Evolutionary conservation across 306 rosid species (phyloP).

Genomic region (Purshia tridentata): DNA sequence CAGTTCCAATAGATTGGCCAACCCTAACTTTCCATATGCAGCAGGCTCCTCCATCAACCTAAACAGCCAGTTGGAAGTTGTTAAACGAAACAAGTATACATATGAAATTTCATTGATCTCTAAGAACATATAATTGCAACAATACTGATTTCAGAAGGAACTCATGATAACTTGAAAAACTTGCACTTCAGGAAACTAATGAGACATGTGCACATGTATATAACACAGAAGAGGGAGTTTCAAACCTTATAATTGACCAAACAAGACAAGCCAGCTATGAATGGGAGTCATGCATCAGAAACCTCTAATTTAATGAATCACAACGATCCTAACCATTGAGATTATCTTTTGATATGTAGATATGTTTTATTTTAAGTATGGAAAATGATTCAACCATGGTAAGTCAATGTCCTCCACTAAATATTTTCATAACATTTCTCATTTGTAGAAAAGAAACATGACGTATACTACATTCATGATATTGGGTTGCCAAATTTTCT

Average conservation of each 20-base stretch:
- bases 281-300: too few relatives aligned
- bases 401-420: background rate
- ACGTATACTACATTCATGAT: background rate
- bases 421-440: background rate
- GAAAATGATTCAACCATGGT: background rate
- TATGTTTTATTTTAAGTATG: background rate
- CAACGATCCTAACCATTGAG: background rate
- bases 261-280: too few relatives aligned
- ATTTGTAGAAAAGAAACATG: background rate
- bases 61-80: conserved; percentile 25
- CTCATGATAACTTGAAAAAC: background rate
- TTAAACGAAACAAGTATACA: conserved; percentile 2
- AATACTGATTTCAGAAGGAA: background rate
- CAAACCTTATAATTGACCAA: background rate
- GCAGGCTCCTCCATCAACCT: conserved; percentile 99
- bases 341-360: background rate
- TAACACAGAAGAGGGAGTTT: background rate
- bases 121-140: background rate
- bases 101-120: conserved; percentile 5
- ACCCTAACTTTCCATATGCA: conserved; percentile 92
- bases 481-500: too few relatives aligned
- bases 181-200: background rate
- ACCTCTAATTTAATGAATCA: too few relatives aligned
- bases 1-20: conserved; percentile 92
- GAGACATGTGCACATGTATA: background rate